Conservation (phyloP, 441 rosid genomes). For the Omphalea diandra region DNA sequence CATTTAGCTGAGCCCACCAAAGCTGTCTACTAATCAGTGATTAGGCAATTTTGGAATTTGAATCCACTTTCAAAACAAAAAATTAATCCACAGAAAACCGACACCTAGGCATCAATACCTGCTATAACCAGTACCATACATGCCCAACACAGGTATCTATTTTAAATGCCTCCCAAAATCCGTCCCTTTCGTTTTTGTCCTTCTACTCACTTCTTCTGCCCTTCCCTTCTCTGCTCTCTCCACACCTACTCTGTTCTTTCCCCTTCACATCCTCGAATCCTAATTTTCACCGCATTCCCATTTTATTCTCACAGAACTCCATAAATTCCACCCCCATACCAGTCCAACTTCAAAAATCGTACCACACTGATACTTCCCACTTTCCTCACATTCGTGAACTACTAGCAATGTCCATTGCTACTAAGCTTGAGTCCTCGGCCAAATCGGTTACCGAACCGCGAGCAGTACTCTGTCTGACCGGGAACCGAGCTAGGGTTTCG, state of each 20-base stretch:
- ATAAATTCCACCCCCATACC: background rate
- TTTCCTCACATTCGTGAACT: background rate
- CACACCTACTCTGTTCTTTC: slow-evolving; percentile 11
- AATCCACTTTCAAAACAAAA: slow-evolving; percentile 17
- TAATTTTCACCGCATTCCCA: slow-evolving; percentile 4
- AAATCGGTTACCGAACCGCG: slow-evolving; percentile 49
- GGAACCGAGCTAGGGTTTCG: slow-evolving; percentile 55
- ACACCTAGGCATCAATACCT: slow-evolving; percentile 35
- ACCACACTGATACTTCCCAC: background rate
- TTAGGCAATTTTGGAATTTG: slow-evolving; percentile 22
- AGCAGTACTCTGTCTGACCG: slow-evolving; percentile 61
- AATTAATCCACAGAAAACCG: slow-evolving; percentile 22
- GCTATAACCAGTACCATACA: slow-evolving; percentile 34
- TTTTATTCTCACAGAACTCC: background rate
- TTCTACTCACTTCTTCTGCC: background rate
- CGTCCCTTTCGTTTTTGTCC: slow-evolving; percentile 25
- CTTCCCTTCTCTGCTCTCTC: slow-evolving; percentile 9
- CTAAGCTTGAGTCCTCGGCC: slow-evolving; percentile 41
- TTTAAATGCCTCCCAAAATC: slow-evolving; percentile 41
- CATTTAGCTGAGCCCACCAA: too few species aligned
- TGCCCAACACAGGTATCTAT: slow-evolving; percentile 34
- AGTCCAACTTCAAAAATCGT: background rate
- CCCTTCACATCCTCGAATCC: slow-evolving; percentile 12
- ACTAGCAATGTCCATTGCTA: slow-evolving; percentile 46
- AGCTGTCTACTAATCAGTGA: too few species aligned